Percentiles rank a stretch among this genome's conserved stretches.
These are phyloP conservation scores for Podospora appendiculata DNA, from an alignment of 495 filamentous ascomycete species.

Conservation along the genomic window DNA sequence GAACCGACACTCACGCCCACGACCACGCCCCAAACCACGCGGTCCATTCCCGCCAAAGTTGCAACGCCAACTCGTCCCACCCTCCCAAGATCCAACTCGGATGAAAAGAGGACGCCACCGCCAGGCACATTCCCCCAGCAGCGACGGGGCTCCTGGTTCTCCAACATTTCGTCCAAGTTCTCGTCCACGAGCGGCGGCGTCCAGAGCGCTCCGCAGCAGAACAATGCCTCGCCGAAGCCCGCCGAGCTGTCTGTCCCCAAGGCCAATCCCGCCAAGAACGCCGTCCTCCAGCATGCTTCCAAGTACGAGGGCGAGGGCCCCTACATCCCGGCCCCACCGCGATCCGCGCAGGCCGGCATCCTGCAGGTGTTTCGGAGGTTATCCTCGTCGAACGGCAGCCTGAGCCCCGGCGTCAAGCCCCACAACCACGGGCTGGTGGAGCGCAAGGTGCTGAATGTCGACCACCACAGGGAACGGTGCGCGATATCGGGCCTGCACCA, in stretches of 20 bases:
- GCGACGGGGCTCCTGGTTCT: conserved; percentile 81
- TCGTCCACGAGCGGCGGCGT: conserved; percentile 47
- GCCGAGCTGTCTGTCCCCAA: conserved; percentile 53
- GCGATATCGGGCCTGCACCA: conserved; percentile 71
- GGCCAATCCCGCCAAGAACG: conserved; percentile 40
- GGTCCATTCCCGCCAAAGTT: neutral
- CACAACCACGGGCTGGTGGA: conserved; percentile 57
- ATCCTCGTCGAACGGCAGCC: conserved; percentile 56
- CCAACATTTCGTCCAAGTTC: conserved; percentile 87
- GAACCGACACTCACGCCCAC: neutral
- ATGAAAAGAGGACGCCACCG: conserved; percentile 24
- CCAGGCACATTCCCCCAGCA: conserved; percentile 31
- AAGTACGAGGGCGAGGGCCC: conserved; percentile 47
- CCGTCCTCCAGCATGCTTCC: conserved; percentile 42
- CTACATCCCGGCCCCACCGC: conserved; percentile 61
- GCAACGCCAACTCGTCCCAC: conserved; percentile 24
- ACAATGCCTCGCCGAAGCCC: conserved; percentile 37
- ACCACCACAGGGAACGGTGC: conserved; percentile 70
- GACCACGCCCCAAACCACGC: neutral
- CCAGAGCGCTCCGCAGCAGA: conserved; percentile 34
- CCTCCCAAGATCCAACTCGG: conserved; percentile 19
- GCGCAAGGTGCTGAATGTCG: conserved; percentile 77
- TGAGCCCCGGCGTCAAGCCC: conserved; percentile 25
- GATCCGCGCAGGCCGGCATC: conserved; percentile 60
- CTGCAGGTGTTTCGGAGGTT: conserved; percentile 75